Evolutionary conservation across 1,284 basidiomycete genomes (phyloP).

Genomic region (Ustilago xerochloae): DNA sequence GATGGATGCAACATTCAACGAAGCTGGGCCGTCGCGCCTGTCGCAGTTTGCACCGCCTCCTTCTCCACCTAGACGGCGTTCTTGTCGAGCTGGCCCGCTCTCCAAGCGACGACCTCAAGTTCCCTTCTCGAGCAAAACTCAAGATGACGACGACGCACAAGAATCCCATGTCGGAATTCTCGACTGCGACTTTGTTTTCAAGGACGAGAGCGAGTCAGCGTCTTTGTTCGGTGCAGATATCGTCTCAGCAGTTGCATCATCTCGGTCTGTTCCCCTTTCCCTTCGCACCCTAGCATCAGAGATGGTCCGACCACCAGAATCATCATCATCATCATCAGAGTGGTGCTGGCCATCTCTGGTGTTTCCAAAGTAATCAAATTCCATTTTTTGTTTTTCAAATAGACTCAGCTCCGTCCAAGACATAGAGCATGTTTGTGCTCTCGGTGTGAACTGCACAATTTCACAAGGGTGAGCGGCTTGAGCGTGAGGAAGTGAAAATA

Average conservation of each 20-base stretch:
- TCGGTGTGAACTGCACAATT: too few species aligned
- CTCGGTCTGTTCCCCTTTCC: constrained; percentile 15
- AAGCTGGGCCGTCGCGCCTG: constrained; percentile 39
- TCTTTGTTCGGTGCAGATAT: constrained; percentile 4
- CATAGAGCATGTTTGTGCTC: too few species aligned
- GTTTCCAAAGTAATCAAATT: constrained; percentile 4
- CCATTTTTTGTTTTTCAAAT: too few species aligned
- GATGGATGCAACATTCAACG: neutral
- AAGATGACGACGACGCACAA: constrained; percentile 4
- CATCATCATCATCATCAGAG: neutral
- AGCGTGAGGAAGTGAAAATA: too few species aligned
- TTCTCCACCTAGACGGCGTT: neutral
- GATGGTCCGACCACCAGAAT: constrained; percentile 52
- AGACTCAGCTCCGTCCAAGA: too few species aligned
- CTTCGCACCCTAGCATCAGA: constrained; percentile 38
- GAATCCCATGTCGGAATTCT: neutral
- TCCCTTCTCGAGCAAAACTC: too few species aligned
- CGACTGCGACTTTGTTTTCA: neutral
- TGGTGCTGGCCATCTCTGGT: constrained; percentile 8
- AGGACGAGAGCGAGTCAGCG: constrained; percentile 10
- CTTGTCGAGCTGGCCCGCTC: neutral
- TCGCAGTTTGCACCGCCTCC: neutral
- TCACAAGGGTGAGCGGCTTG: too few species aligned
- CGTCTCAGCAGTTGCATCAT: constrained; percentile 3
- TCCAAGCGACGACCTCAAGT: neutral